Evolutionary conservation across 2,329 filamentous ascomycete genomes (phyloP), one percentile per base, ranked within the genome.

Genomic region (Fusarium odoratissimum): DNA sequence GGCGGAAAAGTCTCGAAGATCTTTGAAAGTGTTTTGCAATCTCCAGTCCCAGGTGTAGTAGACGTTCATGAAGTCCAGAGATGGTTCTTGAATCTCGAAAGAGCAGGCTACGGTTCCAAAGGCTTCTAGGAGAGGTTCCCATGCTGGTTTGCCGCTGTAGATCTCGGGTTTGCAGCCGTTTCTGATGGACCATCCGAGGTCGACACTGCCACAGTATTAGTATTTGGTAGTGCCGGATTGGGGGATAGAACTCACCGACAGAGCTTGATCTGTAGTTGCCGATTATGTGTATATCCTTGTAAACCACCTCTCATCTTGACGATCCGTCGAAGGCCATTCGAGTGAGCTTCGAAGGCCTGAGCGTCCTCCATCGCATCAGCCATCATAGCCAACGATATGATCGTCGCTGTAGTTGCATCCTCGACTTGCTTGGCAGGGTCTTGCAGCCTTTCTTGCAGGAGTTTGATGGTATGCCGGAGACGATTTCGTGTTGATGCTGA

Each of bases 1-100:
- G 9, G 41, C 66, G 2, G 80, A 72, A 37, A 81, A 82, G 45
- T 79, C 77, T 12, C 73, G 75, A 1, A 82, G 69, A 28, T 81
- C 80, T 17, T 67, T 60, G 60, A 80, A 80, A 7, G 75, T 51
- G 52, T 77, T 76, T 14, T 69, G 61, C 1, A 82, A 71, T 2
- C 73, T 68, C 28, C 60, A 70, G 56, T 81, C 78, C 31, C 70
- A 69, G 1, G 56, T 35, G 23, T 69, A 31, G n/a, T 76, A 54
- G 19, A 67, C 16, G 21, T n/a, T 60, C 23, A 70, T 59, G 1
- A 78, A 41, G 9, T 56, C 42, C 2, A 42, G 17, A 0, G 62
- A 67, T 9, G 65, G 64, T n/a, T 23, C 57, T n/a, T 41, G 65
- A 1, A 44, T 57, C 13, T 54, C 49, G 25, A 67, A 61, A 2